Percentiles rank a stretch among this genome's conserved stretches.
Conservation (phyloP, 495 filamentous ascomycete species). For the Hyphodiscus hymeniophilus region DNA sequence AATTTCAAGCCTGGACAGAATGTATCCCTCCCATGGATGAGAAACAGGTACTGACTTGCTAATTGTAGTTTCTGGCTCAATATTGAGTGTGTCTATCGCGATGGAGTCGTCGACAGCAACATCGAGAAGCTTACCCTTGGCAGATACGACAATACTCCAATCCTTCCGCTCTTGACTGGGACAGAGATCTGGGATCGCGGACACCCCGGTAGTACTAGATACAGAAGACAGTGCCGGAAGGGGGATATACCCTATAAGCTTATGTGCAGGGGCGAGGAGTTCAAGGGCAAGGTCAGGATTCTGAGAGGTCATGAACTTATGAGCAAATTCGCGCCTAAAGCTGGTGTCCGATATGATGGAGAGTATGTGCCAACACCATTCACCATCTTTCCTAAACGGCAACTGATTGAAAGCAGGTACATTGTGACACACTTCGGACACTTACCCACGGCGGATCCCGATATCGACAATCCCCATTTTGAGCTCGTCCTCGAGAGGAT, state of each 20-base stretch:
- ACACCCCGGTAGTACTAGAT: conserved; percentile 23
- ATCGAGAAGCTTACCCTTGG: conserved; percentile 29
- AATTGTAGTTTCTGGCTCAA: conserved; percentile 42
- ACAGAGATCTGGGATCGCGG: conserved; percentile 29
- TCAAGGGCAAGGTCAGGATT: conserved; percentile 36
- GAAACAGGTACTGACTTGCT: background rate
- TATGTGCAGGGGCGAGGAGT: conserved; percentile 31
- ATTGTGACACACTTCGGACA: conserved; percentile 30
- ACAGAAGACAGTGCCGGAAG: conserved; percentile 26
- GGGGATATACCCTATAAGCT: conserved; percentile 31
- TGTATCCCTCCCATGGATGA: background rate
- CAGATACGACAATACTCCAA: conserved; percentile 23
- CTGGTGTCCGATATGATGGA: conserved; percentile 42
- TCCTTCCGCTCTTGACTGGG: conserved; percentile 36
- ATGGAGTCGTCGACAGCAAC: conserved; percentile 34
- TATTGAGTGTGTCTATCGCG: conserved; percentile 36
- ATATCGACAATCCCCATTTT: conserved; percentile 24
- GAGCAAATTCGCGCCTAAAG: conserved; percentile 35
- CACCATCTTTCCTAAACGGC: background rate
- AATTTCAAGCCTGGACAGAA: conserved; percentile 20
- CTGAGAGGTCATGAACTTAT: conserved; percentile 34
- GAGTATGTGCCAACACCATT: conserved; percentile 26
- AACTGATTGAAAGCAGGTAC: conserved; percentile 25
- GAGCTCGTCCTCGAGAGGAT: conserved; percentile 30
- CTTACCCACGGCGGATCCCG: conserved; percentile 23